phyloP scores from a whole-genome alignment of 495 filamentous ascomycete species.

The Tuber brumale region DNA sequence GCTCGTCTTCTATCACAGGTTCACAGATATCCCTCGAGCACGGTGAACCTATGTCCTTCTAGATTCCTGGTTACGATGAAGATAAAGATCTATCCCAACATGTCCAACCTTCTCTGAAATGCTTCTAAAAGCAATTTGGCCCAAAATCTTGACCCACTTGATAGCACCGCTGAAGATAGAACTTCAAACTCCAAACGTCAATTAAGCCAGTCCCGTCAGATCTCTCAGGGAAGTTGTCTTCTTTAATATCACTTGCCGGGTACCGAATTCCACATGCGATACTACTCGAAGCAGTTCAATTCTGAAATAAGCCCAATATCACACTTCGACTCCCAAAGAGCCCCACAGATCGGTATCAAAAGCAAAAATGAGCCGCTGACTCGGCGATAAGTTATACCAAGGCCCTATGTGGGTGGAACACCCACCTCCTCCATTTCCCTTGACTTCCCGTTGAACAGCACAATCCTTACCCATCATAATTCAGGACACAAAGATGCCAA shows the following conservation, averaged over 20 bases:
- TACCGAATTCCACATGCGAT: background rate
- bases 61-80: background rate
- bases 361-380: accelerated
- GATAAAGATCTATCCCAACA: background rate
- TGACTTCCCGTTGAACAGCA: background rate
- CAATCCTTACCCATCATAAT: background rate
- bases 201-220: background rate
- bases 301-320: background rate
- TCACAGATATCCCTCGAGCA: background rate
- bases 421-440: background rate
- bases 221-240: background rate
- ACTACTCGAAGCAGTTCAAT: background rate
- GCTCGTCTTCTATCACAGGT: background rate
- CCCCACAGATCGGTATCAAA: background rate
- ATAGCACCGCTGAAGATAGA: background rate
- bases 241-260: background rate
- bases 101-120: background rate
- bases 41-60: background rate
- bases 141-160: background rate
- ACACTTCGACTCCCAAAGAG: background rate
- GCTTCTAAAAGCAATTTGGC: background rate
- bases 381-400: background rate
- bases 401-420: background rate
- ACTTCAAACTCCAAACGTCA: background rate
- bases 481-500: background rate